Evolutionary conservation across 331 rosid species (phyloP), one percentile per base, ranked within the genome.

Genomic region (Phaseolus coccineus): DNA sequence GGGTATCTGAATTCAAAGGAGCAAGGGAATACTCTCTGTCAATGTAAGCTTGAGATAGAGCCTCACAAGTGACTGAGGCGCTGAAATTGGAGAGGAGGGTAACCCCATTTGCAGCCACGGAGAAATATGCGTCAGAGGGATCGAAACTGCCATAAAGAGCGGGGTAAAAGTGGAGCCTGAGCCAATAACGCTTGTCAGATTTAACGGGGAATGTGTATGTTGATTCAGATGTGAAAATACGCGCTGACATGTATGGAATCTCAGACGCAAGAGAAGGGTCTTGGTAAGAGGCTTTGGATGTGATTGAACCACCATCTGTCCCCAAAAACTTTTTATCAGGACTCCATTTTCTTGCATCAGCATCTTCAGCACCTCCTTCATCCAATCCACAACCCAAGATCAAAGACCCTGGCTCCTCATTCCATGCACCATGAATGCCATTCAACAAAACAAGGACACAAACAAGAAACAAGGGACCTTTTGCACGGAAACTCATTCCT

Each of bases 141-240:
- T 89, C 74, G 77, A 80, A 77, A 46, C 47, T 64, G 16, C 81
- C 91, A 30, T 93, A 93, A 7, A 80, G 10, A 1, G 98, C 74
- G 6, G 99, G 99, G 13, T 95, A 95, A 79, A 95, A 95, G 83
- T 95, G 97, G 13, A 95, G 93, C 74, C 97, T 85, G 6, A 95
- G 93, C 91, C 91, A 91, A 39, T 90, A 90, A 3, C 97, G 93
- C 28, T 78, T 84, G 31, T 81, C 67, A 0, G 87, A 65, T 37
- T 80, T 47, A 4, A 88, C 62, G 2, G 95, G 90, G 42, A 95
- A 84, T 67, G 84, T 88, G 82, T 95, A 95, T 1, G 89, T 37
- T 27, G 91, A 39, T 48, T 88, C 88, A 0, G 97, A 79, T 31
- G 78, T 73, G 85, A 93, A 90, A 63, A 95, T 52, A 25, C 97